These are phyloP conservation scores for Trypanosoma rangeli DNA, from an alignment of 208 protist genomes.

Conservation along the genomic window DNA sequence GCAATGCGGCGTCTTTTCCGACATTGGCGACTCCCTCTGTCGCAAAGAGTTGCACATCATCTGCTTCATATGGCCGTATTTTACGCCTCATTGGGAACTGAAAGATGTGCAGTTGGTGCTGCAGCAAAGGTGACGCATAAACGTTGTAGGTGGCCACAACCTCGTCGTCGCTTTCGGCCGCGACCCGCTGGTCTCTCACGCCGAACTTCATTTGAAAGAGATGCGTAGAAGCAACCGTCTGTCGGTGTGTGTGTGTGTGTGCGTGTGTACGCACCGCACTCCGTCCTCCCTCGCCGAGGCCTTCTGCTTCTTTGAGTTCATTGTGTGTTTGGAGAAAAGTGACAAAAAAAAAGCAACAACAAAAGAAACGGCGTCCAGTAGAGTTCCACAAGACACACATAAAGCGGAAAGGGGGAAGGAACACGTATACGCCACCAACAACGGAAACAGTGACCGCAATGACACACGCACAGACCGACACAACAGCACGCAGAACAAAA, in stretches of 20 bases:
- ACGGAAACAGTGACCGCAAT: too few species aligned
- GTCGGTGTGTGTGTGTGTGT: constrained; percentile 2
- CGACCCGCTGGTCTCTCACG: constrained; percentile 4
- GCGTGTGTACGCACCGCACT: neutral
- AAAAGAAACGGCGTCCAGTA: too few species aligned
- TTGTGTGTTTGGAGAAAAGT: too few species aligned
- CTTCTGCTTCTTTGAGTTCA: too few species aligned
- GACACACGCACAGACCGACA: too few species aligned
- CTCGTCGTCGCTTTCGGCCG: constrained; percentile 56
- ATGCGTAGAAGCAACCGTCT: neutral
- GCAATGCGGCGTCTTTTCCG: neutral
- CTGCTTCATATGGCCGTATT: constrained; percentile 74
- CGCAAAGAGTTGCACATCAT: constrained; percentile 54
- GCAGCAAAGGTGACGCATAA: constrained; percentile 57
- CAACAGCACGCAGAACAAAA: too few species aligned
- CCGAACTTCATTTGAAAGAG: constrained; percentile 18
- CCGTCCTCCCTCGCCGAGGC: neutral
- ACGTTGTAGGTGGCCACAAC: constrained; percentile 81
- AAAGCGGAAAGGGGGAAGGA: too few species aligned
- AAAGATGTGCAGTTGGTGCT: constrained; percentile 78
- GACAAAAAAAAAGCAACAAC: too few species aligned
- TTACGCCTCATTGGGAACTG: constrained; percentile 77
- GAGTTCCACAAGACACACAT: too few species aligned
- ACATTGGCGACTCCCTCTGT: constrained; percentile 31
- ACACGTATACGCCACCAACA: too few species aligned